Conservation (phyloP, 345 rosid genomes). For the Camelina sativa region DNA sequence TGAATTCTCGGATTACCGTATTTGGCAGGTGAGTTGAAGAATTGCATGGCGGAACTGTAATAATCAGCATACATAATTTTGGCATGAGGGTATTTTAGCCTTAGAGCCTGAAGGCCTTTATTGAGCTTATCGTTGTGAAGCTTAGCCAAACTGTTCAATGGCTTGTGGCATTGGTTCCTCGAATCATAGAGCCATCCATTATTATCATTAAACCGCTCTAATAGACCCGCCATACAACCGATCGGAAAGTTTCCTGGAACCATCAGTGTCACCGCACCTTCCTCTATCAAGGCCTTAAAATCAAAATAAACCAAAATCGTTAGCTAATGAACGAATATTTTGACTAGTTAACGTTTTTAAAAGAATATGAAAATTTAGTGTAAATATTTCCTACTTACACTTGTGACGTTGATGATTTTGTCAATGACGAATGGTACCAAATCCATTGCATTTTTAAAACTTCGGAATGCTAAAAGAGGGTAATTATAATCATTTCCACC, state of each 20-base stretch:
- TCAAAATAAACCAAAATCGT: neutral
- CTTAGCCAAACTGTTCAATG: slow-evolving; percentile 53
- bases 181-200: slow-evolving; percentile 51
- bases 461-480: slow-evolving; percentile 51
- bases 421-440: slow-evolving; percentile 57
- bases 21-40: slow-evolving; percentile 51
- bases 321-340: neutral
- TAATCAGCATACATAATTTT: slow-evolving; percentile 63
- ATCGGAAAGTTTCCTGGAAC: slow-evolving; percentile 74
- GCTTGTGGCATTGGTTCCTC: slow-evolving; percentile 54
- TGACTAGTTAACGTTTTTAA: neutral
- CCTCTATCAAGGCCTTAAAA: slow-evolving; percentile 58
- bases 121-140: slow-evolving; percentile 60
- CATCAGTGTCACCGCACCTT: slow-evolving; percentile 66
- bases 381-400: slow-evolving; percentile 38
- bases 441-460: slow-evolving; percentile 44
- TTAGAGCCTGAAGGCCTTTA: slow-evolving; percentile 44
- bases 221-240: slow-evolving; percentile 66
- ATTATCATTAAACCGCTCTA: slow-evolving; percentile 52
- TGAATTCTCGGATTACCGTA: slow-evolving; percentile 44
- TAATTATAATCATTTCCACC: slow-evolving; percentile 82
- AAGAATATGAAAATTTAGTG: neutral
- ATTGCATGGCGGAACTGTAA: slow-evolving; percentile 52
- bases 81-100: slow-evolving; percentile 55
- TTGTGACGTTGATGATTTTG: slow-evolving; percentile 48